These are phyloP conservation scores for Echinosophora koreensis DNA, from an alignment of 306 rosid species.

Conservation along the genomic window DNA sequence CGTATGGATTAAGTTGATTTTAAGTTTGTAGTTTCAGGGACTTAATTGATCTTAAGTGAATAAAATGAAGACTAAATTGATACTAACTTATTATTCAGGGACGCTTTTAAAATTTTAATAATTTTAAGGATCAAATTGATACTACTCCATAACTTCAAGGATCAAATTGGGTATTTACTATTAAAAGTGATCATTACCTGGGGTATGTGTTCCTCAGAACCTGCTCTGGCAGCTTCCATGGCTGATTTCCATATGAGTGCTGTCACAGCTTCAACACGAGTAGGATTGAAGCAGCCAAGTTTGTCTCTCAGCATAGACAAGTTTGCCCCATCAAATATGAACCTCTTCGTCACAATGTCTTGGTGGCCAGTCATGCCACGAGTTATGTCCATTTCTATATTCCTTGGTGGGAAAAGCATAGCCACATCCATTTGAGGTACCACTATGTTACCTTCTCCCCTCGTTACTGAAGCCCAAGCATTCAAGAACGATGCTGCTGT, in stretches of 20 bases:
- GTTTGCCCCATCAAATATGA: background rate
- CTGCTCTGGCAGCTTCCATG: background rate
- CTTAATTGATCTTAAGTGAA: too few species aligned
- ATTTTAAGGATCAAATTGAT: too few species aligned
- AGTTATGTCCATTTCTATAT: background rate
- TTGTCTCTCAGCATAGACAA: background rate
- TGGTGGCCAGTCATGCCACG: background rate
- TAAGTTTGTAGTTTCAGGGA: too few species aligned
- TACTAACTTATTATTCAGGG: too few species aligned
- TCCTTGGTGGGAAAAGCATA: background rate
- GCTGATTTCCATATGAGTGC: conserved; percentile 43
- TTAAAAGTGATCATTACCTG: too few species aligned
- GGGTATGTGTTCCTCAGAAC: background rate
- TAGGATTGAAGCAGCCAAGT: background rate
- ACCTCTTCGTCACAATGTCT: background rate
- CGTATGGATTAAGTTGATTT: too few species aligned
- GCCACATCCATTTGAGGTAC: conserved; percentile 1
- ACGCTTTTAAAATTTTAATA: too few species aligned
- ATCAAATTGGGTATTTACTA: too few species aligned
- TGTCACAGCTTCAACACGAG: conserved; percentile 39
- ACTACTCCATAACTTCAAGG: too few species aligned
- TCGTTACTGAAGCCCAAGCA: conserved; percentile 25
- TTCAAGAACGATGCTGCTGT: conserved; percentile 5
- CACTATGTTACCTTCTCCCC: background rate
- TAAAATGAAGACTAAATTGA: too few species aligned